These are phyloP conservation scores for Beta corolliflora DNA, from an alignment of 179 eudicot genomes.

Conservation along the genomic window DNA sequence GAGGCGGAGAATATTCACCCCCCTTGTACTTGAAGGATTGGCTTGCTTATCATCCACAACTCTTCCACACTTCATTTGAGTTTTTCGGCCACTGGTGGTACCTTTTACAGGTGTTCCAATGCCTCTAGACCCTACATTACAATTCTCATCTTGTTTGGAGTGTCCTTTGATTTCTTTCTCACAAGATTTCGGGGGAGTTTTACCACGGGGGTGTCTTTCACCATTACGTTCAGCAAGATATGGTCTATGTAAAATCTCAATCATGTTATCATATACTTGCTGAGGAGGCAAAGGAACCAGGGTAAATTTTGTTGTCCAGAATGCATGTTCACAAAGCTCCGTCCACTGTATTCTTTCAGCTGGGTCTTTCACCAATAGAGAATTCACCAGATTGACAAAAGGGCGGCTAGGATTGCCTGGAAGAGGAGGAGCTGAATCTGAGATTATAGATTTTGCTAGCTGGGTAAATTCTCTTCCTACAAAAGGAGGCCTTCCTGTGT, in stretches of 20 bases:
- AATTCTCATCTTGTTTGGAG: conserved; percentile 63
- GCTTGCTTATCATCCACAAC: conserved; percentile 55
- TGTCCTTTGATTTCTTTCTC: conserved; percentile 60
- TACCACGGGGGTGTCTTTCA: conserved; percentile 51
- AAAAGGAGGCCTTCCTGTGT: conserved; percentile 90
- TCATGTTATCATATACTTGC: conserved; percentile 78
- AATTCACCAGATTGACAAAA: conserved; percentile 77
- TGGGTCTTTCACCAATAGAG: conserved; percentile 90
- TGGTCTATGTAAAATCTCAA: conserved; percentile 56
- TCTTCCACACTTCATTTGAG: conserved; percentile 58
- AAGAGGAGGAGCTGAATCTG: conserved; percentile 87
- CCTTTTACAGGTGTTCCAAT: conserved; percentile 67
- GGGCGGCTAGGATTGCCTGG: conserved; percentile 80
- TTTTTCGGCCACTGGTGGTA: conserved; percentile 54
- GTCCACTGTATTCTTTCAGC: conserved; percentile 91
- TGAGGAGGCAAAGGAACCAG: conserved; percentile 70
- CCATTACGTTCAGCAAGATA: conserved; percentile 70
- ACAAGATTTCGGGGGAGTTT: conserved; percentile 60
- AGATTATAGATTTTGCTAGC: conserved; percentile 77
- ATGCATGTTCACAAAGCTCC: conserved; percentile 83
- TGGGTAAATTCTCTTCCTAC: conserved; percentile 77
- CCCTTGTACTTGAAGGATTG: conserved; percentile 53
- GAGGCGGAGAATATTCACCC: conserved; percentile 80
- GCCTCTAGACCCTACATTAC: conserved; percentile 44
- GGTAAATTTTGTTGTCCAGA: conserved; percentile 65